Conservation (phyloP, 192 early-diverging fungal species). For the Pilobolus umbonatus region DNA sequence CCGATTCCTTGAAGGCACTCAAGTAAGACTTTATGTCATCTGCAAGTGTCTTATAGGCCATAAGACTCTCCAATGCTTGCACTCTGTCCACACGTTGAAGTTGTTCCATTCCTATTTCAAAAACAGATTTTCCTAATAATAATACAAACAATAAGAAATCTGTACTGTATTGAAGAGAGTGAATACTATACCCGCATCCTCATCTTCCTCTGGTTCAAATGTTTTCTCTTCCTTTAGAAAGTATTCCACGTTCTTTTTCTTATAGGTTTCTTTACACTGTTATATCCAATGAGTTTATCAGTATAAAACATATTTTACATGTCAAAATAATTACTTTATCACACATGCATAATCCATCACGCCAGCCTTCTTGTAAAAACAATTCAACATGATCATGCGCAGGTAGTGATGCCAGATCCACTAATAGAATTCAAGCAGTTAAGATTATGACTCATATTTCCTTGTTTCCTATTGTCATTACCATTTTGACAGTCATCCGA, state of each 20-base stretch:
- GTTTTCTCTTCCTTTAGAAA: slow-evolving; percentile 59
- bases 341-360: slow-evolving; percentile 69
- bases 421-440: not conserved
- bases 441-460: not conserved
- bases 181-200: slow-evolving; percentile 48
- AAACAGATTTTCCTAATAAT: slow-evolving; percentile 69
- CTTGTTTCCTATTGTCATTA: not conserved
- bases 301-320: not conserved
- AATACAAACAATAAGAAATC: too few species aligned
- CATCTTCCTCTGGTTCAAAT: slow-evolving; percentile 79
- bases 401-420: slow-evolving; percentile 8
- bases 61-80: slow-evolving; percentile 69
- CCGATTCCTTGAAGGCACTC: slow-evolving; percentile 65
- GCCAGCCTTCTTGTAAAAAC: slow-evolving; percentile 72
- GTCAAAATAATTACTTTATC: slow-evolving; percentile 23
- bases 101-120: slow-evolving; percentile 74
- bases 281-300: not conserved
- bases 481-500: not conserved
- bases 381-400: slow-evolving; percentile 51
- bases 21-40: slow-evolving; percentile 66
- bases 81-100: slow-evolving; percentile 68
- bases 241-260: slow-evolving; percentile 42
- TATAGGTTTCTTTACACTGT: slow-evolving; percentile 48
- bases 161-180: too few species aligned
- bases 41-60: slow-evolving; percentile 68